Evolutionary conservation across 179 eudicot genomes (phyloP).

Genomic region (Gypsophila paniculata): DNA sequence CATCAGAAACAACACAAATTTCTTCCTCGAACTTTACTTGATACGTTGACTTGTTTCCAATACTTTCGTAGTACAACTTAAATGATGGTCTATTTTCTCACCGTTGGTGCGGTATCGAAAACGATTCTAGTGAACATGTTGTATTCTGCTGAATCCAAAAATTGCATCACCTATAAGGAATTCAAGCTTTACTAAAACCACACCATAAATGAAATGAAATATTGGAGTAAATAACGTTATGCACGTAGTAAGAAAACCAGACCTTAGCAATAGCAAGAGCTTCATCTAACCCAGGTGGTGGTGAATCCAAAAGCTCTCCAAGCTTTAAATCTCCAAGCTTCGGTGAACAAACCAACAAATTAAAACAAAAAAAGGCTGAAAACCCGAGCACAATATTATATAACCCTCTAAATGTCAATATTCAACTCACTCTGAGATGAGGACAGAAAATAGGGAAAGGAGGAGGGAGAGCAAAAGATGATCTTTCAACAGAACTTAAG

Average conservation of each 20-base stretch:
- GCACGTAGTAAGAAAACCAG: neutral
- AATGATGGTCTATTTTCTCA: slow-evolving; percentile 31
- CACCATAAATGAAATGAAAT: neutral
- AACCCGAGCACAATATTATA: neutral
- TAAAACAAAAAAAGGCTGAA: neutral
- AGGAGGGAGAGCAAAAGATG: neutral
- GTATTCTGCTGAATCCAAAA: slow-evolving; percentile 79
- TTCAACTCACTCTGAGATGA: neutral
- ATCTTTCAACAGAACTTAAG: neutral
- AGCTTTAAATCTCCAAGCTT: slow-evolving; percentile 90
- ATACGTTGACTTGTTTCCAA: neutral
- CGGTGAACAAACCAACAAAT: neutral
- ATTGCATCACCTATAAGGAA: slow-evolving; percentile 78
- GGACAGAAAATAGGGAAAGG: neutral
- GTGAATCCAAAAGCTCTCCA: slow-evolving; percentile 95
- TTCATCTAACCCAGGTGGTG: slow-evolving; percentile 98
- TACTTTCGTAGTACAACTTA: neutral
- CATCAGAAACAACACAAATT: slow-evolving; percentile 4
- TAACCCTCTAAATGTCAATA: neutral
- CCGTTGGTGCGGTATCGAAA: slow-evolving; percentile 98
- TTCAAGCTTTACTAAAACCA: slow-evolving; percentile 16
- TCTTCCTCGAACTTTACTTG: neutral
- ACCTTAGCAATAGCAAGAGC: slow-evolving; percentile 97
- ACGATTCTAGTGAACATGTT: slow-evolving; percentile 82
- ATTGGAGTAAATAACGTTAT: neutral